Evolutionary conservation across 768 basidiomycete species (phyloP).

Genomic region (Pleurotus pulmonarius): DNA sequence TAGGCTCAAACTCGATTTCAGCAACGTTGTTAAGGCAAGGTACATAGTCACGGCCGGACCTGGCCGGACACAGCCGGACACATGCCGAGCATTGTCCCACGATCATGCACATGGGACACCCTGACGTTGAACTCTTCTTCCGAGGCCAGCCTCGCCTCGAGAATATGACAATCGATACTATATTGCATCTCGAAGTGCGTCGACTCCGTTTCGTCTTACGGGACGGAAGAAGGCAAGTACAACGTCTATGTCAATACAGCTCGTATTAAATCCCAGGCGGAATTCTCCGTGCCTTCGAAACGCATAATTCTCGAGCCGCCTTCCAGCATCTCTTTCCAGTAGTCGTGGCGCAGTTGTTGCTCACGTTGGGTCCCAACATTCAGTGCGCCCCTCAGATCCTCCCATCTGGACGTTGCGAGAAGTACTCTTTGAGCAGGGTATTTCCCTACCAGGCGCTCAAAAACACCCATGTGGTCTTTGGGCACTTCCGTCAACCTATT

Average conservation of each 20-base stretch:
- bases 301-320: constrained; percentile 32
- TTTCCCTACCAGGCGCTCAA: constrained; percentile 22
- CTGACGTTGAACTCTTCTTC: too few relatives aligned
- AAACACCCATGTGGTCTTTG: constrained; percentile 1
- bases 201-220: too few relatives aligned
- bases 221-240: too few relatives aligned
- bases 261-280: constrained; percentile 19
- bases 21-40: too few relatives aligned
- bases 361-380: constrained; percentile 23
- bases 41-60: too few relatives aligned
- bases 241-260: background rate
- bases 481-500: constrained; percentile 16
- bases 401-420: constrained; percentile 45
- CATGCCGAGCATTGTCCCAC: too few relatives aligned
- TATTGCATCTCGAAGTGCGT: too few relatives aligned
- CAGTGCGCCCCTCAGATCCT: constrained; percentile 17
- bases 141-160: too few relatives aligned
- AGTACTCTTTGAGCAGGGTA: constrained; percentile 35
- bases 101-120: too few relatives aligned
- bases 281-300: constrained; percentile 24
- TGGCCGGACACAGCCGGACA: too few relatives aligned
- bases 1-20: too few relatives aligned
- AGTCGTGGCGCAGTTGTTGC: constrained; percentile 25
- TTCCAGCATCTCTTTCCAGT: constrained; percentile 38
- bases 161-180: too few relatives aligned